Evolutionary conservation across 2,329 filamentous ascomycete species (phyloP).

Genomic region (Arthroderma sp.): DNA sequence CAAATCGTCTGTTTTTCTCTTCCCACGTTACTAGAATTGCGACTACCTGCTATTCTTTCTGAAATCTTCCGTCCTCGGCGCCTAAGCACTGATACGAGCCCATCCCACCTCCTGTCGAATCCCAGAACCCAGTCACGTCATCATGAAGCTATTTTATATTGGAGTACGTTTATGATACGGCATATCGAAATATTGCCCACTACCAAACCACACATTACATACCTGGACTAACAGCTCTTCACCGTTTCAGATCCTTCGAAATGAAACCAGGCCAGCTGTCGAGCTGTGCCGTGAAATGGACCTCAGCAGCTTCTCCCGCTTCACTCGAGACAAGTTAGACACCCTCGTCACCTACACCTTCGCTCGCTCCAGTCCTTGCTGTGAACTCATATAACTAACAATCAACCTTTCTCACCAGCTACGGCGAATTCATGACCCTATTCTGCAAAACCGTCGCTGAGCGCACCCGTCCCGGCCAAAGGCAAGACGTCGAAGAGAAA

Average conservation of each 20-base stretch:
- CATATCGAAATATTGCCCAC: background rate
- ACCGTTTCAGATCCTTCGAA: slow-evolving; percentile 57
- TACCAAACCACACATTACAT: background rate
- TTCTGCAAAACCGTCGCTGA: slow-evolving; percentile 82
- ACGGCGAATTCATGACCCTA: slow-evolving; percentile 63
- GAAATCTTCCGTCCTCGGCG: too few relatives aligned
- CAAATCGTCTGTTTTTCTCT: too few relatives aligned
- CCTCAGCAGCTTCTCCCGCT: slow-evolving; percentile 64
- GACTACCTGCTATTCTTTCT: too few relatives aligned
- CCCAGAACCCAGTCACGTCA: slow-evolving; percentile 21
- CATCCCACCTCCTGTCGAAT: too few relatives aligned
- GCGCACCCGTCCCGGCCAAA: slow-evolving; percentile 62
- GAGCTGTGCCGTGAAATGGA: slow-evolving; percentile 69
- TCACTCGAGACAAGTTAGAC: slow-evolving; percentile 56
- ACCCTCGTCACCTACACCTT: slow-evolving; percentile 4
- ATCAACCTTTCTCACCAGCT: slow-evolving; percentile 22
- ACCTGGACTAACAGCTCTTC: too few relatives aligned
- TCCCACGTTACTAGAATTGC: too few relatives aligned
- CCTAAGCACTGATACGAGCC: too few relatives aligned
- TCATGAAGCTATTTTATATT: slow-evolving; percentile 80
- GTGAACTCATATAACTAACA: background rate
- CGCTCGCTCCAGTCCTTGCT: background rate
- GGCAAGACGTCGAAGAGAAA: slow-evolving; percentile 47
- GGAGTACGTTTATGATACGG: slow-evolving; percentile 45
- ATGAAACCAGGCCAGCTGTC: slow-evolving; percentile 59